Evolutionary conservation across 2,329 filamentous ascomycete species (phyloP), one percentile per base, ranked within the genome.

Genomic region (Alternaria conjuncta): DNA sequence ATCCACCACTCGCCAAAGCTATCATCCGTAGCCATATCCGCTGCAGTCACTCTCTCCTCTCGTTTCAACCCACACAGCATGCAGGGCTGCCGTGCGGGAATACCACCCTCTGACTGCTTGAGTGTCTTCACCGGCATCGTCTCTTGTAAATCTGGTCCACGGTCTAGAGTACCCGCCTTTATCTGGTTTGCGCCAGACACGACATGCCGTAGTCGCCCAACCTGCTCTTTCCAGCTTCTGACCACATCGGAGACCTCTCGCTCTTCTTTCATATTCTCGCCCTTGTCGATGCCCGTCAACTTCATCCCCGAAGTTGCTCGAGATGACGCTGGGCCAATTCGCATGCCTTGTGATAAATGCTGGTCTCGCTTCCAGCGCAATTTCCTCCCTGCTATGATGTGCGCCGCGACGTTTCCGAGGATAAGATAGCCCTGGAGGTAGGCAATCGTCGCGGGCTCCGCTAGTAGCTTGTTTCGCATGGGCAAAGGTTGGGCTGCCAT

Each of bases 1-100:
- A 91, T 85, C 95, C 95, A 98, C 93, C 94, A 98, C 82, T 98
- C 95, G 12, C 93, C 94, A 83, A 97, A 97, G 78, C 92, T 94
- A 79, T 98, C 95, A 72, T 95, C 90, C 9, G 96, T 88, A 25
- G 90, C 86, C 56, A 89, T 83, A 74, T 97, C 94, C 32, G 96
- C 87, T 74, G 90, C 93, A 20, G 83, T 79, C 11, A 97, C 85
- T 54, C 95, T 86, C 81, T 98, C 95, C 44, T 97, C 93, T 67
- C 95, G 85, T 82, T 92, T 96, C 68, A 98, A 80, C 0, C 95
- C 95, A 79, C 95, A 98, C 30, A 98, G 83, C 55, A 94, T 87
- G 81, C 95, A 98, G 1, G 90, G 84, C 78, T 92, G 91, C 0
- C 89, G 84, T 4, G 93, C 91, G 21, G 89, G 91, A 9, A 93